Base-by-base conservation (phyloP, 768 basidiomycete species). In the Suillus alpinus region DNA sequence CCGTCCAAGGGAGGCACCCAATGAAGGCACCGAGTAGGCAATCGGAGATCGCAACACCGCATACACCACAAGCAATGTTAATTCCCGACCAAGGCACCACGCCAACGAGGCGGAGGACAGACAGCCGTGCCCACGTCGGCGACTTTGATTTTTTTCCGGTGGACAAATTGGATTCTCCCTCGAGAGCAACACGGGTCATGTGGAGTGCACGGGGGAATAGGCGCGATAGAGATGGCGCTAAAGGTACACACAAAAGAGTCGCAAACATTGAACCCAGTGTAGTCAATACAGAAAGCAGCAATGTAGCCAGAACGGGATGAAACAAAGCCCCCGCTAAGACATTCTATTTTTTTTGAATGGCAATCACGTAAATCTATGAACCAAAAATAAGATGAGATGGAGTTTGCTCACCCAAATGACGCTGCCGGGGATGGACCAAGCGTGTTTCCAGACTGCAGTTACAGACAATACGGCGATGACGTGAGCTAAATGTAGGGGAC, bases 51-150 rank as follows among this genome's bases (percentile, higher is more conserved):
- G 86, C 77, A 16, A 98, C 93, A 37, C 91, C 89, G 67, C 91
- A 92, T 31, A 96, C 93, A 56, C 95, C 95, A 74, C 91, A 96
- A 49, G 95, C 95, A 60, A 98, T 91, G 73, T 98, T 98, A 80
- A 98, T 94, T 61, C 93, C 94, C 60, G 92, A 93, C 95, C 95
- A 98, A 6, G 95, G 95, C 4, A 97, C 93, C 58, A 98, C 86
- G 20, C 95, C 95, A 67, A 96, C 85, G 60, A 96, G 86, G 53
- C 95, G 86, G 63, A 98, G 83, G 60, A 96, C 84, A 3, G 94
- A 88, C 47, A 97, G 78, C 43, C 94, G 86, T 47, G 94, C 87
- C 95, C 95, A 97, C 2, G 87, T 69, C 26, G 79, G 71, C 23
- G 77, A 77, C 65, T 67, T 74, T 20, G 75, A 41, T 40, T 71